A percentile compares a stretch with the other conserved stretches of the same genome.
Evolutionary conservation across 1,284 basidiomycete species (phyloP).

Genomic region (Cryptococcus wingfieldii): DNA sequence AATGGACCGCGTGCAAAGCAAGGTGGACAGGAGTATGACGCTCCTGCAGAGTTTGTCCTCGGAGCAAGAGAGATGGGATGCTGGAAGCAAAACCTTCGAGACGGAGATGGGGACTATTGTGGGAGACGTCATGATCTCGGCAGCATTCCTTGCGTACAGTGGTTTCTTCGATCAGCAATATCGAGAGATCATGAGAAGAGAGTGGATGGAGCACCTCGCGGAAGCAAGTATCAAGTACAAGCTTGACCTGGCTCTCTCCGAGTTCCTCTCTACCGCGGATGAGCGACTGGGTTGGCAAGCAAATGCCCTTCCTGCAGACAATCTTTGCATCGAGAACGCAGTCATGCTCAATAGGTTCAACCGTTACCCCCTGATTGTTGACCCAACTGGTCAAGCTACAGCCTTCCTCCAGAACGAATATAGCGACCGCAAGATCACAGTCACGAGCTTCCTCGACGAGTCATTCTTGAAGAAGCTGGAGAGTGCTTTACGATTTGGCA

Average conservation of each 20-base stretch:
- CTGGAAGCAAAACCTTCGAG: conserved; percentile 92
- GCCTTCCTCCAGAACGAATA: conserved; percentile 92
- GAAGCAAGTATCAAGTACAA: conserved; percentile 94
- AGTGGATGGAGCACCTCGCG: conserved; percentile 83
- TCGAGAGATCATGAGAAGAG: conserved; percentile 94
- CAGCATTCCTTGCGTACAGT: conserved; percentile 93
- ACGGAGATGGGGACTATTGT: conserved; percentile 98
- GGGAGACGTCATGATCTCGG: conserved; percentile 92
- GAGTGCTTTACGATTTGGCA: conserved; percentile 97
- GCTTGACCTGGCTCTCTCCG: conserved; percentile 82
- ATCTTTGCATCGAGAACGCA: conserved; percentile 94
- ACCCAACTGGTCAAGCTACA: conserved; percentile 98
- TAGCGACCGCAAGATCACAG: conserved; percentile 92
- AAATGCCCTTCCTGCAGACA: conserved; percentile 89
- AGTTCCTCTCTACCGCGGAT: conserved; percentile 96
- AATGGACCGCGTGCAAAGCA: conserved; percentile 96
- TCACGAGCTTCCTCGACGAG: conserved; percentile 97
- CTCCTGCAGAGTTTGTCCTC: conserved; percentile 91
- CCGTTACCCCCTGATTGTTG: conserved; percentile 95
- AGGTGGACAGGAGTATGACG: conserved; percentile 95
- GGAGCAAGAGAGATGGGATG: conserved; percentile 91
- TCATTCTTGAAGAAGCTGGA: conserved; percentile 98
- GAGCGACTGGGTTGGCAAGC: conserved; percentile 95
- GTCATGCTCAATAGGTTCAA: conserved; percentile 99
- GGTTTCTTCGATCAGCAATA: conserved; percentile 99